These are phyloP conservation scores for Arctium minus DNA, from an alignment of 129 eudicot species.

Conservation along the genomic window DNA sequence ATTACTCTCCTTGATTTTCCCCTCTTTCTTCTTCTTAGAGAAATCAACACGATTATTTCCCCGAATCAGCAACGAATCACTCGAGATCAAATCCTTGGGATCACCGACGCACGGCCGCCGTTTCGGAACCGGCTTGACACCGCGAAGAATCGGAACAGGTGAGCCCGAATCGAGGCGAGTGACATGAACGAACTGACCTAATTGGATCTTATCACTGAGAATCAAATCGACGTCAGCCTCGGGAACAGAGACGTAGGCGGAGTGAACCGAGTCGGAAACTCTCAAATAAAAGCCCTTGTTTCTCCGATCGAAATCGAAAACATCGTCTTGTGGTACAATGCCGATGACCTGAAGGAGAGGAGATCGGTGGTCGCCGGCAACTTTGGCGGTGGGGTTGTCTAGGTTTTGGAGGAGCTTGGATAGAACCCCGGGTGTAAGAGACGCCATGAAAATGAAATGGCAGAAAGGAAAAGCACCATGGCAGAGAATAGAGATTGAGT, in stretches of 20 bases:
- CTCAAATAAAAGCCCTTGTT: constrained; percentile 58
- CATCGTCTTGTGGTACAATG: constrained; percentile 48
- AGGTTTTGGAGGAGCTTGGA: constrained; percentile 62
- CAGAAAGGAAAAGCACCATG: constrained; percentile 15
- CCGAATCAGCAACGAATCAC: constrained; percentile 48
- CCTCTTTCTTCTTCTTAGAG: constrained; percentile 20
- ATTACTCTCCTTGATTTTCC: constrained; percentile 5
- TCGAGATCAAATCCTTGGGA: constrained; percentile 78
- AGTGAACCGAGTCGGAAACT: constrained; percentile 71
- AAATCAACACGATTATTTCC: constrained; percentile 9
- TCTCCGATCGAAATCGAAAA: constrained; percentile 32
- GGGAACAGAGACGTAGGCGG: constrained; percentile 70
- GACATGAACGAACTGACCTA: constrained; percentile 74
- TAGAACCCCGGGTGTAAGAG: constrained; percentile 65
- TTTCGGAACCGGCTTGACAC: constrained; percentile 59
- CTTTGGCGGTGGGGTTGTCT: constrained; percentile 42
- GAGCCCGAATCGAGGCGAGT: constrained; percentile 56
- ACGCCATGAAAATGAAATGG: constrained; percentile 49
- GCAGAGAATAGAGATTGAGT: constrained; percentile 12
- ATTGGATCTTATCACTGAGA: constrained; percentile 63
- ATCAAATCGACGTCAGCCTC: constrained; percentile 55
- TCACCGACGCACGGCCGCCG: constrained; percentile 69
- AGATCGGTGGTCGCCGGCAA: constrained; percentile 80
- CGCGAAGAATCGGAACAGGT: constrained; percentile 72
- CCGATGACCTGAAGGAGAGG: constrained; percentile 75